Conservation (phyloP, 2,329 filamentous ascomycete genomes). For the Daldinia eschscholtzii region DNA sequence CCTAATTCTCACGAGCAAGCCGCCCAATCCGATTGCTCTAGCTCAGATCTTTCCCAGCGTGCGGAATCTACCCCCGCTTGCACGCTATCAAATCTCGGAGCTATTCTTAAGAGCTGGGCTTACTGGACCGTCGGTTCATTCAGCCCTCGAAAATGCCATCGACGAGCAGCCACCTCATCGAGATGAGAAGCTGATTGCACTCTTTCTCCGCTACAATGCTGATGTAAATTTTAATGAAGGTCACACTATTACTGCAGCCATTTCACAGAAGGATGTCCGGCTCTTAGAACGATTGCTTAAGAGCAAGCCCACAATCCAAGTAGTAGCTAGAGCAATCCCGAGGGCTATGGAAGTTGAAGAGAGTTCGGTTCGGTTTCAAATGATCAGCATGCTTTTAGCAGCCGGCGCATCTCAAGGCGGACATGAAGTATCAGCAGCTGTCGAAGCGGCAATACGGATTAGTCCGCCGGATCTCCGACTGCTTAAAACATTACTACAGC, state of each 20-base stretch:
- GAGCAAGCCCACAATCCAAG: constrained; percentile 61
- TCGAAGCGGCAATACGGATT: constrained; percentile 59
- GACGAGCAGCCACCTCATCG: constrained; percentile 61
- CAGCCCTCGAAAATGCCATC: constrained; percentile 66
- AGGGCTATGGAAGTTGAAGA: constrained; percentile 63
- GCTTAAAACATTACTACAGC: constrained; percentile 62
- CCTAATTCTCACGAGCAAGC: constrained; percentile 61
- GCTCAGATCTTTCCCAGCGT: constrained; percentile 64
- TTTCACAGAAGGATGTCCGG: constrained; percentile 61
- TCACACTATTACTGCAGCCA: constrained; percentile 61
- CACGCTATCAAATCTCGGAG: constrained; percentile 64
- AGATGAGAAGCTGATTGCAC: constrained; percentile 65
- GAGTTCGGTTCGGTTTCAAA: constrained; percentile 58
- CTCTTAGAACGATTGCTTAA: constrained; percentile 61
- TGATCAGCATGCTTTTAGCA: constrained; percentile 61
- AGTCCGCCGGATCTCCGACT: constrained; percentile 65
- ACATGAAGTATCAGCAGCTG: constrained; percentile 58
- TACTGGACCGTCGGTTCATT: constrained; percentile 61
- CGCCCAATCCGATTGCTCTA: constrained; percentile 61
- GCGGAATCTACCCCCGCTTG: constrained; percentile 56
- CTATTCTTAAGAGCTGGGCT: constrained; percentile 64
- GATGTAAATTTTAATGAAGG: constrained; percentile 68
- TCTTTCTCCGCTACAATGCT: constrained; percentile 65
- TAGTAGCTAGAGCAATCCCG: constrained; percentile 62
- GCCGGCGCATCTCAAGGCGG: constrained; percentile 60